Evolutionary conservation across 805 yeast genomes (phyloP).

Genomic region (Saccharomycopsis sp.): DNA sequence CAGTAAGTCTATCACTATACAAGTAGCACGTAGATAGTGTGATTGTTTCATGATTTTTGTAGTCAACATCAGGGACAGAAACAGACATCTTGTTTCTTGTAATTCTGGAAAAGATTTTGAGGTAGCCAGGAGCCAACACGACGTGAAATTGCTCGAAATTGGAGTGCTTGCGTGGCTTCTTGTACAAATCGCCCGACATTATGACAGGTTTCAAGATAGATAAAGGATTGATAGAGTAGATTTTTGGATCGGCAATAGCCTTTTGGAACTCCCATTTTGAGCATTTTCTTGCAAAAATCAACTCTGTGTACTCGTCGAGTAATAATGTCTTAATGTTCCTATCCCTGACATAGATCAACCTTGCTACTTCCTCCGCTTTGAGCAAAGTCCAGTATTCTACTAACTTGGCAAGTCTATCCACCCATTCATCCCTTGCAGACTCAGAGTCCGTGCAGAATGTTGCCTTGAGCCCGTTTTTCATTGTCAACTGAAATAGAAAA

Average conservation of each 20-base stretch:
- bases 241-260: constrained; percentile 45
- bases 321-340: constrained; percentile 41
- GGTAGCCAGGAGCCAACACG: constrained; percentile 62
- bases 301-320: constrained; percentile 51
- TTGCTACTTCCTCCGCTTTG: constrained; percentile 34
- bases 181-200: constrained; percentile 59
- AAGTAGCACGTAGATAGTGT: constrained; percentile 65
- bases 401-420: constrained; percentile 39
- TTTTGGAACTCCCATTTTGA: constrained; percentile 50
- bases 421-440: constrained; percentile 58
- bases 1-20: constrained; percentile 62
- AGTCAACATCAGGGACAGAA: constrained; percentile 42
- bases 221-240: constrained; percentile 50
- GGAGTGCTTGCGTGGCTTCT: constrained; percentile 63
- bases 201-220: constrained; percentile 56
- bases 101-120: constrained; percentile 50
- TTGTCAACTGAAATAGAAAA: not conserved
- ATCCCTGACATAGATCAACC: constrained; percentile 33
- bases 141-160: constrained; percentile 56
- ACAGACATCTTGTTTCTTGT: constrained; percentile 41
- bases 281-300: constrained; percentile 39
- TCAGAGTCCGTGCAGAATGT: constrained; percentile 15
- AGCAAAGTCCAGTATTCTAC: constrained; percentile 54
- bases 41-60: constrained; percentile 48
- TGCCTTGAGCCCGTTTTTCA: not conserved